phyloP scores from a whole-genome alignment of 345 rosid species.

The Bretschneidera sinensis region DNA sequence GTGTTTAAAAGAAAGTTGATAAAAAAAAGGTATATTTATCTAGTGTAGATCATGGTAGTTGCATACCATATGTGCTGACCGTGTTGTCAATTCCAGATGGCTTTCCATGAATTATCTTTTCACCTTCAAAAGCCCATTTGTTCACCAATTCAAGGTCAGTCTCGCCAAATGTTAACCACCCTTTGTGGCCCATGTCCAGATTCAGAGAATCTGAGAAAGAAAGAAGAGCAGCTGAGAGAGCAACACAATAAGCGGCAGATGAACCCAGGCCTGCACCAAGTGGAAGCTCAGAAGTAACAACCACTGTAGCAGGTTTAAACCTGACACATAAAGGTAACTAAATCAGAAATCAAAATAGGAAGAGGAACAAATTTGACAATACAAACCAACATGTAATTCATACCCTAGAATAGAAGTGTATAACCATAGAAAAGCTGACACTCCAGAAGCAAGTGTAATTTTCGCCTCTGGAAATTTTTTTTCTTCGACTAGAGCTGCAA shows the following conservation, averaged over 20 bases:
- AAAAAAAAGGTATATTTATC: neutral
- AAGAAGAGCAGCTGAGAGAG: slow-evolving; percentile 71
- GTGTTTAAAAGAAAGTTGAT: neutral
- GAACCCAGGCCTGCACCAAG: slow-evolving; percentile 92
- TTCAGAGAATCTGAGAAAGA: slow-evolving; percentile 41
- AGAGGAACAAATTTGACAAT: neutral
- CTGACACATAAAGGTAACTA: slow-evolving; percentile 30
- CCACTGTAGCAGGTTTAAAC: slow-evolving; percentile 67
- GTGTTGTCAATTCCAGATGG: slow-evolving; percentile 98
- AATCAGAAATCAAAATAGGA: slow-evolving; percentile 13
- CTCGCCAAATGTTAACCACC: slow-evolving; percentile 54
- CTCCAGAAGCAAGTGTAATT: slow-evolving; percentile 64
- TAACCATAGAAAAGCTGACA: slow-evolving; percentile 80
- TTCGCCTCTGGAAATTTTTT: slow-evolving; percentile 65
- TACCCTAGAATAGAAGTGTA: slow-evolving; percentile 88
- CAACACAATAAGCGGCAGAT: slow-evolving; percentile 80
- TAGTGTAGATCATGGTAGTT: neutral
- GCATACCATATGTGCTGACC: slow-evolving; percentile 88
- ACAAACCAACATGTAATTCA: slow-evolving; percentile 3
- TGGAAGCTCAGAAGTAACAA: slow-evolving; percentile 78
- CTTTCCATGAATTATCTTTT: slow-evolving; percentile 86
- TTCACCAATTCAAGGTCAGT: slow-evolving; percentile 63
- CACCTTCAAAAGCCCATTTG: slow-evolving; percentile 97
- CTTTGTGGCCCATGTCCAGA: slow-evolving; percentile 32
- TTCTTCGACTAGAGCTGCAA: slow-evolving; percentile 62